Conservation (phyloP, 768 basidiomycete species). For the Phanerodontia chrysosporium region DNA sequence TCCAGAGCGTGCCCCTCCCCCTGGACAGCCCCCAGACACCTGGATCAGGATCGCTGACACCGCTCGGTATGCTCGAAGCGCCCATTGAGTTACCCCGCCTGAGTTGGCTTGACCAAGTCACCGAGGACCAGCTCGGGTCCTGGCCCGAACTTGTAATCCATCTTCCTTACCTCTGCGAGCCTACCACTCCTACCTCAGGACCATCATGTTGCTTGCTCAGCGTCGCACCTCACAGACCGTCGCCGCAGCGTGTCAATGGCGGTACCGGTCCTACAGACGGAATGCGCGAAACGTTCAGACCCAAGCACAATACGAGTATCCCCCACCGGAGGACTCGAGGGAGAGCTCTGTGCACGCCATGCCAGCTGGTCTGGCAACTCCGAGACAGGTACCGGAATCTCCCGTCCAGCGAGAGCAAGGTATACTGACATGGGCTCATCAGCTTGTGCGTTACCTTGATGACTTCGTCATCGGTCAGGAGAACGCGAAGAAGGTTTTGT, state of each 20-base stretch:
- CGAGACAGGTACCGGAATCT: conserved; percentile 38
- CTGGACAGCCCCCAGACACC: not conserved
- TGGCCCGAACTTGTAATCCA: not conserved
- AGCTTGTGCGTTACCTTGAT: conserved; percentile 84
- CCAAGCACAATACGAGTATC: conserved; percentile 49
- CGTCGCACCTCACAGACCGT: not conserved
- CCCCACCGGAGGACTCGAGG: conserved; percentile 23
- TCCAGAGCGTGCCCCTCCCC: too few species aligned
- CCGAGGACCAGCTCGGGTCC: not conserved
- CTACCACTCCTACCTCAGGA: not conserved
- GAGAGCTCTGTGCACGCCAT: conserved; percentile 28
- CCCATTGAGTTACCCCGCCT: not conserved
- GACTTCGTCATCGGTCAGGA: conserved; percentile 92
- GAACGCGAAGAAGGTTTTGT: conserved; percentile 87
- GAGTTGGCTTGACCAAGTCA: not conserved
- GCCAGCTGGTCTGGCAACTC: conserved; percentile 55
- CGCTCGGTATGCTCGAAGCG: not conserved
- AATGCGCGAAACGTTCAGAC: conserved; percentile 37
- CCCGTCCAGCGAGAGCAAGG: not conserved
- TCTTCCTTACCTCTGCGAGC: not conserved
- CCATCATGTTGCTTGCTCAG: not conserved
- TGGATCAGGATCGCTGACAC: not conserved
- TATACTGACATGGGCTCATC: not conserved
- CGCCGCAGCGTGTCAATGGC: not conserved
- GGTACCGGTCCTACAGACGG: not conserved